phyloP scores from a whole-genome alignment of 2,329 filamentous ascomycete species.

The Pseudogymnoascus sp. region DNA sequence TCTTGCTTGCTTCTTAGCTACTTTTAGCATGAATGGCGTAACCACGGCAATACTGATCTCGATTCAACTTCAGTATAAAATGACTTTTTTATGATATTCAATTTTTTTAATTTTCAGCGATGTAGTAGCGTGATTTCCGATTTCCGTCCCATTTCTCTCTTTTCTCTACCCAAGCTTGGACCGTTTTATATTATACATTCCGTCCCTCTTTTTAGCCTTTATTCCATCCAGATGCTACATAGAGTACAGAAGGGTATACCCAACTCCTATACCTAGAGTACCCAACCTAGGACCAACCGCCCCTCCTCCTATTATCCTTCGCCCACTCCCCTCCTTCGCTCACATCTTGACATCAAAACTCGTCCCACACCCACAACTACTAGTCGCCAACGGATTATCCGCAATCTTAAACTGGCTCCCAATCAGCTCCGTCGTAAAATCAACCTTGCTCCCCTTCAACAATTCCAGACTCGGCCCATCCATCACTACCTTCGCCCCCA shows the following conservation, averaged over 20 bases:
- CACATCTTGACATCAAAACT: constrained; percentile 87
- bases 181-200: background rate
- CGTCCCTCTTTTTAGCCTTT: background rate
- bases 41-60: constrained; percentile 10
- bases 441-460: constrained; percentile 86
- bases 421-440: constrained; percentile 94
- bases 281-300: background rate
- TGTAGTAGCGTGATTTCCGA: constrained; percentile 1
- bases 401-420: constrained; percentile 93
- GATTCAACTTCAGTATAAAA: constrained; percentile 9
- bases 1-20: constrained; percentile 15
- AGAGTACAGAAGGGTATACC: background rate
- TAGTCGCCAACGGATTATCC: constrained; percentile 84
- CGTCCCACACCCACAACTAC: constrained; percentile 93
- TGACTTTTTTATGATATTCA: constrained; percentile 7
- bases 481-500: constrained; percentile 72
- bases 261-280: background rate
- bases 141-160: background rate
- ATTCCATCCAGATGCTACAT: background rate
- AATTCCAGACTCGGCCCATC: constrained; percentile 82
- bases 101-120: background rate
- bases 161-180: background rate
- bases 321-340: constrained; percentile 26
- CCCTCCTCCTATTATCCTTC: background rate
- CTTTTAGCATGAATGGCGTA: constrained; percentile 20